Evolutionary conservation across 768 basidiomycete species (phyloP).

Genomic region (Boletellus ananas): DNA sequence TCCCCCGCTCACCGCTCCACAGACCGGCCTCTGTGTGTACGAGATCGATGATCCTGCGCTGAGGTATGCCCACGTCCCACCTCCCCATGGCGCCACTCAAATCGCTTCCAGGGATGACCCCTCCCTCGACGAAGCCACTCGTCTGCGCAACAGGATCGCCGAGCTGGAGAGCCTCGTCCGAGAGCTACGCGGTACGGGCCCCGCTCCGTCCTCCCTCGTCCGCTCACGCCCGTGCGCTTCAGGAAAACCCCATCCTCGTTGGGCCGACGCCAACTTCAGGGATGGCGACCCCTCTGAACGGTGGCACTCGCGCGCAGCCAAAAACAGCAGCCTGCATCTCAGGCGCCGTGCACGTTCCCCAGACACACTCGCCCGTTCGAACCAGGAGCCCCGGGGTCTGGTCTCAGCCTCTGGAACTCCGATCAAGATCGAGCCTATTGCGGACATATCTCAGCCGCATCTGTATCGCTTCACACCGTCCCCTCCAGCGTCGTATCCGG

Average conservation of each 20-base stretch:
- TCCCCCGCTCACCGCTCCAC: slow-evolving; percentile 7
- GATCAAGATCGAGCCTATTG: slow-evolving; percentile 62
- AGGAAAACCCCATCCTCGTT: slow-evolving; percentile 87
- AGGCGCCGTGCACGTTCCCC: slow-evolving; percentile 40
- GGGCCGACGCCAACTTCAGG: slow-evolving; percentile 76
- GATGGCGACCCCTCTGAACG: slow-evolving; percentile 80
- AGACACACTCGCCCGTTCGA: slow-evolving; percentile 31
- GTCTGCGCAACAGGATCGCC: slow-evolving; percentile 81
- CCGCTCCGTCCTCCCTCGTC: slow-evolving; percentile 5
- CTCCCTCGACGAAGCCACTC: slow-evolving; percentile 80
- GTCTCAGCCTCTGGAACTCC: slow-evolving; percentile 50
- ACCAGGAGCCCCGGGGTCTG: slow-evolving; percentile 37
- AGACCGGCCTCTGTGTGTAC: slow-evolving; percentile 94
- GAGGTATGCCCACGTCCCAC: slow-evolving; percentile 41
- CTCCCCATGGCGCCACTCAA: neutral
- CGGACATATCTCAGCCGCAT: slow-evolving; percentile 46
- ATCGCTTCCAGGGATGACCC: slow-evolving; percentile 67
- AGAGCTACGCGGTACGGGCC: slow-evolving; percentile 68
- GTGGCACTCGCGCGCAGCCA: slow-evolving; percentile 81
- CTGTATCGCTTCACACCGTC: slow-evolving; percentile 72
- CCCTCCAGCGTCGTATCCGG: slow-evolving; percentile 52
- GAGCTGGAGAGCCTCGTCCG: slow-evolving; percentile 91
- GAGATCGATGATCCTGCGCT: slow-evolving; percentile 88
- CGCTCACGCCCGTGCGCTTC: slow-evolving; percentile 11
- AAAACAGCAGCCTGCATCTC: slow-evolving; percentile 49